These are phyloP conservation scores for Colletotrichum gloeosporioides DNA, from an alignment of 2,329 filamentous ascomycete genomes.

Conservation along the genomic window DNA sequence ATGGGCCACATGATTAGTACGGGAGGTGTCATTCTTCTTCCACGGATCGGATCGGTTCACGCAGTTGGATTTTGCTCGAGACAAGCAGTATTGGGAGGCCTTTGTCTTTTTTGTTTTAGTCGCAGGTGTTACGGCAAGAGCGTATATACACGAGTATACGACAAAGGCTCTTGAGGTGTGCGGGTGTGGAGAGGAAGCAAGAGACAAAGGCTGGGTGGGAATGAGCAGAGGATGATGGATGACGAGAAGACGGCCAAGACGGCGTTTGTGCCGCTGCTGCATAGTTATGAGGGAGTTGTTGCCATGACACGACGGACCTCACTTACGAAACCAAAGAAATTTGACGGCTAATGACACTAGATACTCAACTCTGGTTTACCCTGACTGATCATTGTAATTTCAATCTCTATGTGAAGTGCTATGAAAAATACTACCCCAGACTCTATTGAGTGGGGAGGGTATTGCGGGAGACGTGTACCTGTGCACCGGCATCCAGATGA, in stretches of 20 bases:
- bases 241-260: neutral
- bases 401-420: neutral
- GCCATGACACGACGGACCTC: conserved; percentile 10
- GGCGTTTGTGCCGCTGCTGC: neutral
- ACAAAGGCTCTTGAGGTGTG: neutral
- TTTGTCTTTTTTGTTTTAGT: neutral
- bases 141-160: neutral
- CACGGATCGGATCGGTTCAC: neutral
- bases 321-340: conserved; percentile 18
- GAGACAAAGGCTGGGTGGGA: neutral
- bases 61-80: neutral
- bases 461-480: neutral
- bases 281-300: conserved; percentile 10
- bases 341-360: conserved; percentile 19
- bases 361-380: neutral
- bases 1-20: neutral
- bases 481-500: neutral
- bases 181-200: neutral
- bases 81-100: neutral
- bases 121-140: neutral
- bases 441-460: neutral
- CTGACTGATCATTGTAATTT: neutral
- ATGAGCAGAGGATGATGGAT: neutral
- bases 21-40: neutral
- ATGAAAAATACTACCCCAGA: neutral